Percentiles rank a stretch among this genome's conserved stretches.
phyloP scores from a whole-genome alignment of 148 eudicot species.

The Camellia sinensis region DNA sequence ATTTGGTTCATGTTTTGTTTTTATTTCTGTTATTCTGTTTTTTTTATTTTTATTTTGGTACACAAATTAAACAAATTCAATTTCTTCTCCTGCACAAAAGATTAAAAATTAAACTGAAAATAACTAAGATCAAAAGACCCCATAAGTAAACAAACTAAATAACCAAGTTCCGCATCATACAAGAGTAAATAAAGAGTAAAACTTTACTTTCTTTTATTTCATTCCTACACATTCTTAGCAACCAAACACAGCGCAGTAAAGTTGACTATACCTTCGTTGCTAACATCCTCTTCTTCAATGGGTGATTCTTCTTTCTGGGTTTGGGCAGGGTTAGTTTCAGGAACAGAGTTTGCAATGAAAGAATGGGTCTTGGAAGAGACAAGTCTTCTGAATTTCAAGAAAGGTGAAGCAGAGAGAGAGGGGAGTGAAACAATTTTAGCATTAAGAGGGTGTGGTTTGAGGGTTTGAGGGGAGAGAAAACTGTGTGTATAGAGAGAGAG shows the following conservation, averaged over 20 bases:
- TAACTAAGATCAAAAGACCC: neutral
- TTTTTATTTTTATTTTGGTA: no score
- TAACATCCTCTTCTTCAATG: slow-evolving; percentile 13
- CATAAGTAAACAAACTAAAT: neutral
- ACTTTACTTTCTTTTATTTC: neutral
- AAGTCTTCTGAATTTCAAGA: neutral
- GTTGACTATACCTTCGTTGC: slow-evolving; percentile 15
- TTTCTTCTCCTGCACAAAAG: neutral
- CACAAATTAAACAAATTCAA: neutral
- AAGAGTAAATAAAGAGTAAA: neutral
- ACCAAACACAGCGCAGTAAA: neutral
- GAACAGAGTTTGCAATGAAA: neutral
- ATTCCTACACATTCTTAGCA: neutral
- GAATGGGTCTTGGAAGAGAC: slow-evolving; percentile 12
- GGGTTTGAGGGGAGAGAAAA: neutral
- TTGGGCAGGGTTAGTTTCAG: neutral
- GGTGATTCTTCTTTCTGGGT: slow-evolving; percentile 6
- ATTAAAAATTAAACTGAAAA: neutral
- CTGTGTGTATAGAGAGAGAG: neutral
- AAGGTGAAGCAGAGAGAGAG: neutral
- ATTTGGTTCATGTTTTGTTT: no score
- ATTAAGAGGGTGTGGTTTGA: neutral
- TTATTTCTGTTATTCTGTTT: no score
- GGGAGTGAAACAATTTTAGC: neutral
- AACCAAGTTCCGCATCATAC: neutral